Base-by-base conservation (phyloP, 1,139 yeast genomes). In the Magnusiomyces fungicola region DNA sequence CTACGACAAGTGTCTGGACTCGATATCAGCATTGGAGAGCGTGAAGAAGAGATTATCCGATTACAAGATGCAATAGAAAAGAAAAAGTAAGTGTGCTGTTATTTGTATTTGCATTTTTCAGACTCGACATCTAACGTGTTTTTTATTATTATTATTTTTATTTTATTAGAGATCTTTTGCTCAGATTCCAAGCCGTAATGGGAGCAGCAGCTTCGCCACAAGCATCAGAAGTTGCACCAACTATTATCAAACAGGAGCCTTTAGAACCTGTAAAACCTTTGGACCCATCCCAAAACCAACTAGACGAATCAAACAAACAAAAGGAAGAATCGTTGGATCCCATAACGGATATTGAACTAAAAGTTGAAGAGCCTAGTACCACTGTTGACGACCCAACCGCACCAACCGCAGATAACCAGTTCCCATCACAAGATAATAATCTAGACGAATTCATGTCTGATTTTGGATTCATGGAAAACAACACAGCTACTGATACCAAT, bases 141-240 rank as follows among this genome's bases (percentile, higher is more conserved):
- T 29, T 40, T 23, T 7, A 25, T n/a, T 25, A 25, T 25, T 10
- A 22, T 27, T 27, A 18, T 3, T 10, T 34, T 34, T 34, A 10
- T 18, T 4, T 14, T 34, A 22, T 2, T 32, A 43, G 40, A 9
- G 55, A 55, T 30, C 54, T 60, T 34, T 60, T 62, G 2, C 46
- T 60, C 19, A 58, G 63, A 14, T 50, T 60, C 40, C 64, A 61
- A 38, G 29, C 58, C 5, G 61, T 61, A 33, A 50, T 61, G 45
- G 61, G 60, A 37, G 58, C 58, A 22, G 62, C 16, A 10, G 38
- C 36, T 1, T 9, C 12, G 2, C 22, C 43, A 25, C 38, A 46
- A 6, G 12, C 24, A 12, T 2, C 34, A 24, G 19, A 18, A 14
- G 16, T 22, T 22, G 36, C 34, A 33, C 18, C 19, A 16, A 25